A percentile compares a stretch with the other conserved stretches of the same genome.
Conservation (phyloP, 169 alveolate genomes). For the Plasmodium malariae region DNA sequence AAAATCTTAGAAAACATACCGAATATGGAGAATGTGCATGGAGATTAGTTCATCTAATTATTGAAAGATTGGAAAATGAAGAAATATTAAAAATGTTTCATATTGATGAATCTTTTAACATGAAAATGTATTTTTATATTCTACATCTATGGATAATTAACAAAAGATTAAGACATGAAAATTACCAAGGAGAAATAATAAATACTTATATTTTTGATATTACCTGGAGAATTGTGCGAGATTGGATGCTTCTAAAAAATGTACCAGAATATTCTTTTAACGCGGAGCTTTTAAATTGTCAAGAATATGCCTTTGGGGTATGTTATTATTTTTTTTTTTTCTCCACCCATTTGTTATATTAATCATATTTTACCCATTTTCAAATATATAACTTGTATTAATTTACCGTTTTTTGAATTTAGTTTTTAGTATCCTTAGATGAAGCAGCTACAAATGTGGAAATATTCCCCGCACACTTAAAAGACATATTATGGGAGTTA, state of each 20-base stretch:
- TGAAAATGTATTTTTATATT: constrained; percentile 81
- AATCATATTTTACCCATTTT: neutral
- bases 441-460: constrained; percentile 70
- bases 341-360: neutral
- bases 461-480: constrained; percentile 49
- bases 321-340: neutral
- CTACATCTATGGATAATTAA: constrained; percentile 85
- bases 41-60: constrained; percentile 82
- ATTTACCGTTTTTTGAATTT: neutral
- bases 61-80: constrained; percentile 85
- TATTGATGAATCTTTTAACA: constrained; percentile 84
- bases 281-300: constrained; percentile 72
- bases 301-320: constrained; percentile 74
- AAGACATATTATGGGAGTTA: constrained; percentile 74
- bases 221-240: constrained; percentile 79
- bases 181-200: constrained; percentile 82
- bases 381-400: neutral
- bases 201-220: constrained; percentile 80
- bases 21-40: constrained; percentile 83
- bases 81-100: constrained; percentile 79
- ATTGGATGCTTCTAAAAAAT: constrained; percentile 81
- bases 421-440: constrained; percentile 65
- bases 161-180: constrained; percentile 81
- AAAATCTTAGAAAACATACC: constrained; percentile 73
- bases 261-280: constrained; percentile 72